A percentile compares a stretch with the other conserved stretches of the same genome.
phyloP scores from a whole-genome alignment of 2,329 filamentous ascomycete genomes.

The Trichoderma koningiopsis region DNA sequence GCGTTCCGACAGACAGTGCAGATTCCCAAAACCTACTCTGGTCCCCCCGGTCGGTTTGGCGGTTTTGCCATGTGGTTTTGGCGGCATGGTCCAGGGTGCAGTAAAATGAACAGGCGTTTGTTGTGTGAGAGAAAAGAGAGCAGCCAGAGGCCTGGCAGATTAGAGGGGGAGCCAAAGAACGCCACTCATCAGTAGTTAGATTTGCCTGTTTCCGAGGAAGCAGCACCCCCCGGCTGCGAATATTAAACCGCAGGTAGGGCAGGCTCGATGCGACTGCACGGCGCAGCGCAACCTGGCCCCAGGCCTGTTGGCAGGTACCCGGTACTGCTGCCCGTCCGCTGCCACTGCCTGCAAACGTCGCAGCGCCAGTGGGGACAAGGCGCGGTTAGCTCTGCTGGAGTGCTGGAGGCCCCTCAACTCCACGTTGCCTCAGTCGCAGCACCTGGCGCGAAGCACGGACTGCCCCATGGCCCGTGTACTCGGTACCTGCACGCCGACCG shows the following conservation, averaged over 20 bases:
- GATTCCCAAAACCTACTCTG: neutral
- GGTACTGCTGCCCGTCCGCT: neutral
- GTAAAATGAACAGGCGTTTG: conserved; percentile 18
- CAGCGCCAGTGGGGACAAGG: neutral
- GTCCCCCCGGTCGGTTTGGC: neutral
- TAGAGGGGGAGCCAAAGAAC: conserved; percentile 15
- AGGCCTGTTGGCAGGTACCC: neutral
- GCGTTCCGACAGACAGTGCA: conserved; percentile 23
- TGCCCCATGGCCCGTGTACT: neutral
- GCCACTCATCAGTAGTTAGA: conserved; percentile 24
- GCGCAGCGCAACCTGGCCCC: neutral
- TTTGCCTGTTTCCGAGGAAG: conserved; percentile 16
- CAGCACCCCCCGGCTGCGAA: neutral
- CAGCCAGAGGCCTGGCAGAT: conserved; percentile 4
- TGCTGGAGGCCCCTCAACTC: neutral
- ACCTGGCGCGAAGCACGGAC: neutral
- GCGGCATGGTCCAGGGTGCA: conserved; percentile 13
- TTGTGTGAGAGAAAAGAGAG: conserved; percentile 8
- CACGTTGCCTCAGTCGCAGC: neutral
- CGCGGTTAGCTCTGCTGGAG: neutral
- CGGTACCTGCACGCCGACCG: neutral
- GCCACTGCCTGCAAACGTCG: neutral
- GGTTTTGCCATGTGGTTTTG: conserved; percentile 20
- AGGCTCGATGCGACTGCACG: neutral
- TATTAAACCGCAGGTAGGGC: neutral